phyloP scores from a whole-genome alignment of 1,284 basidiomycete species.

The Pulveroboletus sp. region DNA sequence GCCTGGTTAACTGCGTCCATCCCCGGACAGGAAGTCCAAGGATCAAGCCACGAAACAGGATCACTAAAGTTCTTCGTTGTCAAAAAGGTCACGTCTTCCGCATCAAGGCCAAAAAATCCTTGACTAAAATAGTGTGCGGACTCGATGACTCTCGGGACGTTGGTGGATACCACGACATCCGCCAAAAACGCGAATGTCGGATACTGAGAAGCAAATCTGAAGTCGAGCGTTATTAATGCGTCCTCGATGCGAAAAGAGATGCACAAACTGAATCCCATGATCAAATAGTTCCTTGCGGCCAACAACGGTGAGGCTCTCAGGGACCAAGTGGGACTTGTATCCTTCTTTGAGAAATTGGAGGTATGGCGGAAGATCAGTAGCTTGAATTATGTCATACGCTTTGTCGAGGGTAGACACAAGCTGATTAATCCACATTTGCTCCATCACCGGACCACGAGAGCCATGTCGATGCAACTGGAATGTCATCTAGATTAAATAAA shows the following conservation, averaged over 20 bases:
- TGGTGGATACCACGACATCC: slow-evolving; percentile 36
- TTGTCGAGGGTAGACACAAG: slow-evolving; percentile 35
- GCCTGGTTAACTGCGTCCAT: background rate
- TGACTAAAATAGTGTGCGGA: slow-evolving; percentile 17
- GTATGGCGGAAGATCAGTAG: slow-evolving; percentile 31
- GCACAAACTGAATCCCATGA: slow-evolving; percentile 19
- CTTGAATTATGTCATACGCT: slow-evolving; percentile 28
- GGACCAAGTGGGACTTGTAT: slow-evolving; percentile 31
- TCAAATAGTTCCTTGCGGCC: slow-evolving; percentile 19
- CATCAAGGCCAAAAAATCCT: slow-evolving; percentile 12
- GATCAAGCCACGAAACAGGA: slow-evolving; percentile 35
- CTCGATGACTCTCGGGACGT: slow-evolving; percentile 31
- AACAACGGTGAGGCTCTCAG: slow-evolving; percentile 18
- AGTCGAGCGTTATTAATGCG: background rate
- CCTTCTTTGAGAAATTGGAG: slow-evolving; percentile 41
- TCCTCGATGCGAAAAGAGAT: background rate
- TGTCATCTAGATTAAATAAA: background rate
- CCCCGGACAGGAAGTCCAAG: slow-evolving; percentile 12
- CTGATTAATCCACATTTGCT: slow-evolving; percentile 30
- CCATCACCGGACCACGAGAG: slow-evolving; percentile 22
- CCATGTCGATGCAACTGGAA: slow-evolving; percentile 25
- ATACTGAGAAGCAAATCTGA: slow-evolving; percentile 20
- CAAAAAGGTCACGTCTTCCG: slow-evolving; percentile 10
- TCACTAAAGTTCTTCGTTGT: slow-evolving; percentile 15
- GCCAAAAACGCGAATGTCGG: slow-evolving; percentile 21